Evolutionary conservation across 805 yeast species (phyloP), one percentile per base, ranked within the genome.

Genomic region (Pichia pseudocactophila): DNA sequence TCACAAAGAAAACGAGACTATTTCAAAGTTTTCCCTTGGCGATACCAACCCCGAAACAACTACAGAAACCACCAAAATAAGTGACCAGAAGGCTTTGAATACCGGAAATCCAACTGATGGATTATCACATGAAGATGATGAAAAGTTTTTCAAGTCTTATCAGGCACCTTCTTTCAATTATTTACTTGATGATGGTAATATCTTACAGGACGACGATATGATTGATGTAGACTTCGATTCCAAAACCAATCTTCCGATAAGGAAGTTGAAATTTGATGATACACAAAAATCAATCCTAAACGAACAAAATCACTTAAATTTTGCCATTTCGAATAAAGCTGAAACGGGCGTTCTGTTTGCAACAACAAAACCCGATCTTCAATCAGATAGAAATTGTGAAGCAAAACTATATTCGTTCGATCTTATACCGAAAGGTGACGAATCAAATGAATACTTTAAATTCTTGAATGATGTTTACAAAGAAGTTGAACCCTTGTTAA

Each of bases 401-500:
- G 61, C 63, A 10, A 70, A 70, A 45, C 43, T 67, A 12, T 68
- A 62, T 43, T 70, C 73, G 3, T 70, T 71, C 20, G 56, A 54
- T 3, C 43, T 63, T 9, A 49, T 58, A 1, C 50, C 57, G n/a
- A 58, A 65, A 17, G 59, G 68, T 20, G 72, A 65, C 34, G 61
- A 64, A 25, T 64, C 75, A 1, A 51, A 54, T 7, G 62, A 61
- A 18, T 79, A 72, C 50, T 52, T 63, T 2, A 56, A 66, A 10
- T 82, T 75, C 48, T 67, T 77, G 32, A 70, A 70, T 25, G 56
- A 65, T 9, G 51, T 76, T 12, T 82, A 72, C 57, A 73, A 74
- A 46, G 63, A 71, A 3, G 70, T 79, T 47, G 78, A 78, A 48
- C 62, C 66, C 2, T 50, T 74, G 20, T 69, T 75, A 15, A 63